These are phyloP conservation scores for Cordyceps fumosorosea DNA, from an alignment of 2,329 filamentous ascomycete genomes.

Conservation along the genomic window DNA sequence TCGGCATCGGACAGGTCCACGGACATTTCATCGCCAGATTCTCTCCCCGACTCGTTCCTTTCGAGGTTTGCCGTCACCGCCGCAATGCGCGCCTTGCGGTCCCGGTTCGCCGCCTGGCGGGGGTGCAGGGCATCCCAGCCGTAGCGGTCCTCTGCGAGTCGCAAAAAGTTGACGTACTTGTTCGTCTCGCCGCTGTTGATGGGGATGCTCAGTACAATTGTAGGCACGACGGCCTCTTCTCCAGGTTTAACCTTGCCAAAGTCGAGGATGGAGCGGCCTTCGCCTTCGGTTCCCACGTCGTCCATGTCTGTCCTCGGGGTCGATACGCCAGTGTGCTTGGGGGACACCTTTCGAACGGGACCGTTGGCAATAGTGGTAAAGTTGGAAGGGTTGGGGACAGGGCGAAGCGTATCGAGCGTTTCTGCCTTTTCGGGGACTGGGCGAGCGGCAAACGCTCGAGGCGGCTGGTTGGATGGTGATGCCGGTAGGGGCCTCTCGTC, in stretches of 20 bases:
- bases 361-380: conserved; percentile 36
- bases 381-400: conserved; percentile 32
- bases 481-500: conserved; percentile 34
- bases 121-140: conserved; percentile 93
- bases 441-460: conserved; percentile 23
- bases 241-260: conserved; percentile 54
- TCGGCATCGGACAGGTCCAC: conserved; percentile 68
- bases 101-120: conserved; percentile 78
- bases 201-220: conserved; percentile 77
- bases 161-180: conserved; percentile 91
- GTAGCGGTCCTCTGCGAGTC: conserved; percentile 86
- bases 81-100: conserved; percentile 80
- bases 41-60: conserved; percentile 60
- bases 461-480: conserved; percentile 36
- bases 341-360: conserved; percentile 39
- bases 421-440: conserved; percentile 28
- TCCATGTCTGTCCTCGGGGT: conserved; percentile 48
- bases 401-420: conserved; percentile 28
- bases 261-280: conserved; percentile 53
- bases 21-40: conserved; percentile 77
- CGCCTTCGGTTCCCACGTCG: conserved; percentile 34
- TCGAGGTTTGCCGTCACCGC: conserved; percentile 83
- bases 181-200: conserved; percentile 70
- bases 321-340: conserved; percentile 37
- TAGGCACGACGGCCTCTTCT: conserved; percentile 57